Percentiles rank a stretch among this genome's conserved stretches.
Evolutionary conservation across 768 basidiomycete species (phyloP).

Genomic region (Termitomyces titanicus): DNA sequence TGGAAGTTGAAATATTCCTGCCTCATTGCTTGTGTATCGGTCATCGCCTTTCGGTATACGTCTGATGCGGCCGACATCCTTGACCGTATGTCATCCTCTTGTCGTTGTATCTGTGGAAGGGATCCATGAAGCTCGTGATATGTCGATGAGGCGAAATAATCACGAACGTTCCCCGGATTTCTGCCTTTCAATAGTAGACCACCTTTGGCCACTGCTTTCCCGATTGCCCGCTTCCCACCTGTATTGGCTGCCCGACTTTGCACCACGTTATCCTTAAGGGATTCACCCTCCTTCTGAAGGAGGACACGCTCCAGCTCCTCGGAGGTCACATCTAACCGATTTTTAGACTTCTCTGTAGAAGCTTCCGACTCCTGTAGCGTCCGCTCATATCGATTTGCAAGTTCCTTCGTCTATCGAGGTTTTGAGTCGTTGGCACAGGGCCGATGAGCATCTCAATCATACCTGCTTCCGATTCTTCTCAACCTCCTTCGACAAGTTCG

Average conservation of each 20-base stretch:
- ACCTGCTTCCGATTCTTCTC: conserved; percentile 93
- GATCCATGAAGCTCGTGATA: neutral
- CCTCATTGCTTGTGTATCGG: conserved; percentile 83
- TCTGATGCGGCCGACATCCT: conserved; percentile 86
- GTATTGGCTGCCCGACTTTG: conserved; percentile 59
- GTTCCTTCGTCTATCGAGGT: conserved; percentile 77
- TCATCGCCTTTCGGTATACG: conserved; percentile 84
- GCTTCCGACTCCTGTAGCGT: conserved; percentile 84
- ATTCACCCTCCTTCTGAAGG: conserved; percentile 94
- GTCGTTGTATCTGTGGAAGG: conserved; percentile 67
- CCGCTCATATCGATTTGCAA: conserved; percentile 84
- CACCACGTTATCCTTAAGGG: conserved; percentile 73
- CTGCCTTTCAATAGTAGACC: conserved; percentile 88
- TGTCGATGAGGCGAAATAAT: neutral
- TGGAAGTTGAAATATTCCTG: conserved; percentile 99
- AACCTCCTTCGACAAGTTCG: conserved; percentile 81
- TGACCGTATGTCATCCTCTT: conserved; percentile 90
- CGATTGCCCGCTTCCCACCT: conserved; percentile 78
- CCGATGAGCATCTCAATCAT: conserved; percentile 10
- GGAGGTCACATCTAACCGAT: conserved; percentile 80
- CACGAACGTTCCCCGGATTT: conserved; percentile 78
- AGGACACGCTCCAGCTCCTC: conserved; percentile 94
- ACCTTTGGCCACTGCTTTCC: conserved; percentile 90
- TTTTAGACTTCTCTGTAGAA: conserved; percentile 84
- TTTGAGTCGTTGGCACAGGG: neutral